Base-by-base conservation (phyloP, 192 early-diverging fungal genomes). In the Spizellomyces punctatus region DNA sequence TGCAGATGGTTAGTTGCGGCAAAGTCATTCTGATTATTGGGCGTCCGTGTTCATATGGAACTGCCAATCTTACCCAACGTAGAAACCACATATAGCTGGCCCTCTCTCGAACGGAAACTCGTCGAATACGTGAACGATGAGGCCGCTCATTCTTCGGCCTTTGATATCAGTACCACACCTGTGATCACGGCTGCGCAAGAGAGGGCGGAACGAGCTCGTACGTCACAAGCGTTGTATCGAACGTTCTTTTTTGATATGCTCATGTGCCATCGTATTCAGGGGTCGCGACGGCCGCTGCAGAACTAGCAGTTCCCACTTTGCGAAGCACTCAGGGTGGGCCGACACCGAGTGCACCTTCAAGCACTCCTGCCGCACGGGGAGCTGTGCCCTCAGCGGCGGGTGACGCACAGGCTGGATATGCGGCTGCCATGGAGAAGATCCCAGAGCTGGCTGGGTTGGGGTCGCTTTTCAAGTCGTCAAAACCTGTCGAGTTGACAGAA, bases 161-260 rank as follows among this genome's bases (percentile, higher is more conserved):
- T 99, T 74, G 92, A 94, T 73, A 85, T 98, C 61, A 80, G 78
- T 1, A 70, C 81, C 42, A 87, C 94, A 10, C 96, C 95, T 5
- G 87, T 93, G 48, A 86, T 98, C 50, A 91, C 92, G 17, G 90
- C 91, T 46, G 89, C 84, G 14, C 92, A 98, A 78, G 95, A 95
- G 67, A 89, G 92, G 56, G 91, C 91, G 61, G 89, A 94, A 71
- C 82, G 86, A 66, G 83, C 86, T 27, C 88, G 92, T 81, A 69
- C 65, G 76, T 64, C 45, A 6, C 10, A 16, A 6, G 6, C 2
- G 14, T 9, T 47, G n/a, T 14, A 69, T 41, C 5, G 9, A 21
- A 7, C 12, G 41, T 14, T 21, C 16, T 46, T 52, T 77, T 0
- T 45, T 59, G 44, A 21, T 19, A 14, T 19, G 52, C 10, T 47